Conservation (phyloP, 176 grass and related monocot species). For the Aegilops tauschii region DNA sequence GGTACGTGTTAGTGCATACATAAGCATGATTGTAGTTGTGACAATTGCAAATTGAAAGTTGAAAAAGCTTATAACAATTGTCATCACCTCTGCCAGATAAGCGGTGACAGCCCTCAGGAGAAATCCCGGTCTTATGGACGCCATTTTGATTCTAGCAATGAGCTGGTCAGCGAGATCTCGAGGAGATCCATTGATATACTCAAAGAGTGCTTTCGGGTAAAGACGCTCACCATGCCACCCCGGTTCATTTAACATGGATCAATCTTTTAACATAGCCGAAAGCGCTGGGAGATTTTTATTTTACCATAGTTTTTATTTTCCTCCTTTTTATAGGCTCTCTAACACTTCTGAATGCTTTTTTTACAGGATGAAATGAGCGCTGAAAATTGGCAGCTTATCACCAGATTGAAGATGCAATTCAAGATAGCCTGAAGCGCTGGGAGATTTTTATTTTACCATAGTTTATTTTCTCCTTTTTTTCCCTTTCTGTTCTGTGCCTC, state of each 20-base stretch:
- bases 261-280: too few relatives aligned
- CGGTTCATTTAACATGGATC: neutral
- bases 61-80: constrained; percentile 17
- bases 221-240: neutral
- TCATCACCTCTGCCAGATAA: constrained; percentile 35
- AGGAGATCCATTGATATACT: constrained; percentile 77
- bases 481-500: neutral
- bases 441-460: neutral
- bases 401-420: constrained; percentile 30
- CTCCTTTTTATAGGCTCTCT: neutral
- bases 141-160: constrained; percentile 72
- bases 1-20: neutral
- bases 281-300: too few relatives aligned
- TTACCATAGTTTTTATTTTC: too few relatives aligned
- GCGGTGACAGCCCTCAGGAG: constrained; percentile 50
- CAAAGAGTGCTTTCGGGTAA: constrained; percentile 63
- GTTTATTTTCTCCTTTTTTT: neutral
- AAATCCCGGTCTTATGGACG: constrained; percentile 51
- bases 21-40: neutral
- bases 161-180: constrained; percentile 77
- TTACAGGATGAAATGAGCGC: constrained; percentile 36
- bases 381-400: constrained; percentile 30
- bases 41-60: neutral
- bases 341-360: neutral
- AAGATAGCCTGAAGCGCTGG: constrained; percentile 11